Percentiles rank a stretch among this genome's conserved stretches.
These are phyloP conservation scores for Davidsoniella neocaledoniae DNA, from an alignment of 2,329 filamentous ascomycete species.

Conservation along the genomic window DNA sequence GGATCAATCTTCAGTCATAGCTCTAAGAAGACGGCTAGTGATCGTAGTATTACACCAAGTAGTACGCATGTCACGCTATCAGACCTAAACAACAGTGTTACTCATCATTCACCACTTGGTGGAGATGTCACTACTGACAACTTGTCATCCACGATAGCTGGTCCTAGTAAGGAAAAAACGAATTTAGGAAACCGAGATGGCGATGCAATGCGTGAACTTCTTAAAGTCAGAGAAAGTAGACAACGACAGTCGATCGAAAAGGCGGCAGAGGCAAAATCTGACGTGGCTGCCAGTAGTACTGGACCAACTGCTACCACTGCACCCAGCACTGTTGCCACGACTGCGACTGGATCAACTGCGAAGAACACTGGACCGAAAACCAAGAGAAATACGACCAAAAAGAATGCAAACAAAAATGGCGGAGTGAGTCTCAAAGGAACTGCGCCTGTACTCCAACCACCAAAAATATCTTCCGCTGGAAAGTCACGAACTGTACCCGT, in stretches of 20 bases:
- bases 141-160: no score
- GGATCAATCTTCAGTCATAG: conserved; percentile 28
- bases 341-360: no score
- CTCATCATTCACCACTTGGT: conserved; percentile 18
- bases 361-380: no score
- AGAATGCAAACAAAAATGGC: no score
- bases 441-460: no score
- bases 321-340: no score
- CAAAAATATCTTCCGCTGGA: no score
- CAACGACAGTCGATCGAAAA: conserved; percentile 22
- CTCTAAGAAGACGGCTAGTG: conserved; percentile 30
- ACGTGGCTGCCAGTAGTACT: no score
- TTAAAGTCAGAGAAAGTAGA: conserved; percentile 38
- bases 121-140: not conserved
- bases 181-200: conserved; percentile 22
- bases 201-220: conserved; percentile 43
- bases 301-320: no score
- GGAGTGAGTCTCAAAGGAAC: no score
- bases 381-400: no score
- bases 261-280: not conserved
- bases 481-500: not conserved
- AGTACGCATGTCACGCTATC: conserved; percentile 19
- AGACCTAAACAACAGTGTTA: no score
- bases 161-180: not conserved
- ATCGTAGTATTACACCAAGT: conserved; percentile 28